phyloP scores from a whole-genome alignment of 345 rosid genomes.

The Durio zibethinus region DNA sequence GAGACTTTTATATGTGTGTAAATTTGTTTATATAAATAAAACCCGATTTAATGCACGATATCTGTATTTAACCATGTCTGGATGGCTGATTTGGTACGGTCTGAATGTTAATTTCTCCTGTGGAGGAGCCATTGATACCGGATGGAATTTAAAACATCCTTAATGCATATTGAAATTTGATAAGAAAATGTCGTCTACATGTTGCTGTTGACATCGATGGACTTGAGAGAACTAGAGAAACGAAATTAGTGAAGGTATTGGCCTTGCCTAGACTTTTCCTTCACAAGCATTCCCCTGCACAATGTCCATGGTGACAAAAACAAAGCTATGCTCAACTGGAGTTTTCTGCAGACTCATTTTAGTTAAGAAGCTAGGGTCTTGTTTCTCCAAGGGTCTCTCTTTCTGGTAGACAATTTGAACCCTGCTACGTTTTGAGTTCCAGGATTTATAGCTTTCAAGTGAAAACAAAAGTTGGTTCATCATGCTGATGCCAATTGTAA shows the following conservation, averaged over 20 bases:
- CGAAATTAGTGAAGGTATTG: too few species aligned
- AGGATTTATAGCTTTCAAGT: background rate
- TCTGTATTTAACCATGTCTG: conserved; percentile 16
- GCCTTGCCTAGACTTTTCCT: background rate
- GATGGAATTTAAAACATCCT: background rate
- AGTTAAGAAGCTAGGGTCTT: background rate
- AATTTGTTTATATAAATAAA: conserved; percentile 22
- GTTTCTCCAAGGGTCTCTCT: background rate
- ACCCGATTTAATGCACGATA: conserved; percentile 7
- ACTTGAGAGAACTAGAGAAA: too few species aligned
- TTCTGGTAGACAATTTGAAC: background rate
- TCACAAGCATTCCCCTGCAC: background rate
- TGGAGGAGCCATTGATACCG: background rate
- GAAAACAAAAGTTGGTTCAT: too few species aligned
- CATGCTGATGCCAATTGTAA: too few species aligned
- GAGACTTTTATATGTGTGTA: conserved; percentile 12
- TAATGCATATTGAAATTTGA: background rate
- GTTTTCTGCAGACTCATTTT: background rate
- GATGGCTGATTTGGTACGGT: conserved; percentile 21
- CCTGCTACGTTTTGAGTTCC: background rate
- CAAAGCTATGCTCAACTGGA: background rate
- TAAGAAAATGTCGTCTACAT: background rate
- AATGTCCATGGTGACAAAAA: background rate
- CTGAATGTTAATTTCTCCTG: conserved; percentile 2
- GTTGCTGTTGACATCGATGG: background rate